phyloP scores from a whole-genome alignment of 2,329 filamentous ascomycete species.

The Aureobasidium mangrovei region DNA sequence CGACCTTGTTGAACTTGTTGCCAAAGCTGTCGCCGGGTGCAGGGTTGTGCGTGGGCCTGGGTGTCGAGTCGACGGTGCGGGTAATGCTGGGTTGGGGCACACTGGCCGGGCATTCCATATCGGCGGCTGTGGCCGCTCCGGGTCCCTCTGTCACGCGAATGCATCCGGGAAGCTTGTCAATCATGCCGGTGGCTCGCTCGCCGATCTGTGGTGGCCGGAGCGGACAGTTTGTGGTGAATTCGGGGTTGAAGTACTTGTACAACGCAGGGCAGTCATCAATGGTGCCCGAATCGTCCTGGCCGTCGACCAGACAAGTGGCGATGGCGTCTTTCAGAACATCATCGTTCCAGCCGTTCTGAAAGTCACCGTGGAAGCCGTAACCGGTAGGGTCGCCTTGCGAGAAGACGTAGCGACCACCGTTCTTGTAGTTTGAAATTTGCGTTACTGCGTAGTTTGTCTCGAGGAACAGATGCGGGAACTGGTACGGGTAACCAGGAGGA shows the following conservation, averaged over 20 bases:
- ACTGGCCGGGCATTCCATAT: constrained; percentile 24
- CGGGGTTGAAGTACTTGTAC: constrained; percentile 22
- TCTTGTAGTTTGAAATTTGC: constrained; percentile 27
- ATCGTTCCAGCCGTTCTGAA: constrained; percentile 43
- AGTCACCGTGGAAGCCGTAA: constrained; percentile 47
- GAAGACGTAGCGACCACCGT: constrained; percentile 37
- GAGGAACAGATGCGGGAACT: constrained; percentile 34
- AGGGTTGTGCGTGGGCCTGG: constrained; percentile 23
- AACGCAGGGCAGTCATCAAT: constrained; percentile 29
- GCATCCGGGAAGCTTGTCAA: constrained; percentile 28
- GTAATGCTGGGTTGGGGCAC: constrained; percentile 20
- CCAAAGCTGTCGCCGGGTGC: constrained; percentile 20
- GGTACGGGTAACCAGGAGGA: constrained; percentile 29
- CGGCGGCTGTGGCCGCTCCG: constrained; percentile 21
- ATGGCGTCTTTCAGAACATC: constrained; percentile 32
- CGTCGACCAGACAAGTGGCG: constrained; percentile 26
- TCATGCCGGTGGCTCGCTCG: constrained; percentile 23
- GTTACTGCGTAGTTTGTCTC: constrained; percentile 30
- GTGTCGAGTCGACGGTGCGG: constrained; percentile 23
- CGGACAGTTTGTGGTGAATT: constrained; percentile 25
- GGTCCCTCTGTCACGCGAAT: constrained; percentile 27
- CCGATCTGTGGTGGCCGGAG: constrained; percentile 20
- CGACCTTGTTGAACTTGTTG: constrained; percentile 25
- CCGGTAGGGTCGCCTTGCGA: constrained; percentile 42
- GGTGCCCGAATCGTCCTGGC: constrained; percentile 22